Base-by-base conservation (phyloP, 495 filamentous ascomycete genomes). In the Aspergillus wentii region DNA sequence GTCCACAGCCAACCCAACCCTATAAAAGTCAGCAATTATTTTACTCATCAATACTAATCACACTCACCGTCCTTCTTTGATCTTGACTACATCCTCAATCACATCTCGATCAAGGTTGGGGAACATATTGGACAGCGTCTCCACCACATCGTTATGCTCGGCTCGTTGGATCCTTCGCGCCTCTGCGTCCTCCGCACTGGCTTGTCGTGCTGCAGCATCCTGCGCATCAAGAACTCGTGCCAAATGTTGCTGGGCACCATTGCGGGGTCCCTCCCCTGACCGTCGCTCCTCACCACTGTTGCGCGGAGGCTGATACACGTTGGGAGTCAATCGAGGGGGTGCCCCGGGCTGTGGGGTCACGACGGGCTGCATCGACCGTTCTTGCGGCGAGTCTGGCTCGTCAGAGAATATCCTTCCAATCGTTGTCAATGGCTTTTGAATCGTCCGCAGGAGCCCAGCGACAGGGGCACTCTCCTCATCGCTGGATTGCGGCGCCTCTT, bases 381-480 rank as follows among this genome's bases (percentile, higher is more conserved):
- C 70, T 40, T 60, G 61, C 30, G 38, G 61, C 41, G 35, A 63
- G 20, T 69, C 65, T 26, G 53, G 35, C 1, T 95, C 89, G 33
- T 98, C 92, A 1, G 86, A 87, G 65, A 99, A 97, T 23, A 99
- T 96, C 37, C 89, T 82, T n/a, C 94, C 92, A 54, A 99, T 94
- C 11, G 89, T 92, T 28, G 86, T 87, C 26, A 99, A 67, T 0
- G 92, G 94, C 38, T 76, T 82, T 57, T 97, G 90, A 35, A 99
- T 96, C 1, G 90, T 88, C 31, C 89, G 80, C 11, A 99, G 68
- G 8, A 99, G 66, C 2, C 92, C 90, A 16, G 83, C 80, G 22
- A 95, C 88, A 25, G 92, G 87, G 1, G 82, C 83, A 11, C 76
- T 76, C 48, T 94, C 82, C 48, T 85, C 78, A 16, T 76, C 78